Conservation (phyloP, 352 stramenopile species). For the Phytophthora cryptogea region DNA sequence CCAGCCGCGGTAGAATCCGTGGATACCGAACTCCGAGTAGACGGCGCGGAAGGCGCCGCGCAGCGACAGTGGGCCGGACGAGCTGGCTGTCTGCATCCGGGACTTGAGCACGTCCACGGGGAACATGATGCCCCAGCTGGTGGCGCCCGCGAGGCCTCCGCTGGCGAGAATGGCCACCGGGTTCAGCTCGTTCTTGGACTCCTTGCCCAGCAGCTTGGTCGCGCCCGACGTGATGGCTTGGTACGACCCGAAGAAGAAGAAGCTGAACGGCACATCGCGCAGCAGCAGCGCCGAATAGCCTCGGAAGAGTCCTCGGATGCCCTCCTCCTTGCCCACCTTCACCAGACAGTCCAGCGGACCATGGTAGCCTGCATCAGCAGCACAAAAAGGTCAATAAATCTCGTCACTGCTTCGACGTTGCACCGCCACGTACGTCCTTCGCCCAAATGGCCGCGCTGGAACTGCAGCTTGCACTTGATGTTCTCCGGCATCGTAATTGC, state of each 20-base stretch:
- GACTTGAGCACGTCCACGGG: slow-evolving; percentile 87
- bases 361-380: slow-evolving; percentile 49
- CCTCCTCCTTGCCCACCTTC: slow-evolving; percentile 68
- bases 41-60: slow-evolving; percentile 57
- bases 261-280: slow-evolving; percentile 91
- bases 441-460: slow-evolving; percentile 66
- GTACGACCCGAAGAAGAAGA: slow-evolving; percentile 91
- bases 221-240: slow-evolving; percentile 70
- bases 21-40: slow-evolving; percentile 69
- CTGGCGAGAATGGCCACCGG: slow-evolving; percentile 72
- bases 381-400: not conserved
- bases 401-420: not conserved
- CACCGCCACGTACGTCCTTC: slow-evolving; percentile 50
- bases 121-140: slow-evolving; percentile 87
- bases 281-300: slow-evolving; percentile 85
- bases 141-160: slow-evolving; percentile 77
- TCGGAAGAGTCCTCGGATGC: slow-evolving; percentile 67
- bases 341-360: slow-evolving; percentile 68
- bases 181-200: slow-evolving; percentile 78
- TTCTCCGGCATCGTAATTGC: slow-evolving; percentile 87
- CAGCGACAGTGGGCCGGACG: slow-evolving; percentile 35
- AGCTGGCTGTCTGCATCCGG: slow-evolving; percentile 69
- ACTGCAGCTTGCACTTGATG: slow-evolving; percentile 88
- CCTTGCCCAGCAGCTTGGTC: slow-evolving; percentile 47
- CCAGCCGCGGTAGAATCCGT: slow-evolving; percentile 88